These are phyloP conservation scores for Flaveria robusta DNA, from an alignment of 129 eudicot species.

Conservation along the genomic window DNA sequence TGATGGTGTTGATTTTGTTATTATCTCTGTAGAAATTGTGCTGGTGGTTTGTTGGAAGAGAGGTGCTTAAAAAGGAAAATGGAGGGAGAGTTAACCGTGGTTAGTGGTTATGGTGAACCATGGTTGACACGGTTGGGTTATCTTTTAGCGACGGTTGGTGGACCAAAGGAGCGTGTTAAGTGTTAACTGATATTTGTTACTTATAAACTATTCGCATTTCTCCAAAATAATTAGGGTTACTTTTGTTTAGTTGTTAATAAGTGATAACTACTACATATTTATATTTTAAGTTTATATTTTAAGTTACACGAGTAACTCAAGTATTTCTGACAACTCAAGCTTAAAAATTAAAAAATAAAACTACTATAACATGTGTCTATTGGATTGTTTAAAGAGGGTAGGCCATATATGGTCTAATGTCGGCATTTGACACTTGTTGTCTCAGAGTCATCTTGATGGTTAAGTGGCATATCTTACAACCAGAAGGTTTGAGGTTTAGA, in stretches of 20 bases:
- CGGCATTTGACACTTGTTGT: no score
- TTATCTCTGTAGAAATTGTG: constrained; percentile 10
- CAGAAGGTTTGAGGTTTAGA: no score
- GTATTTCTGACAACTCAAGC: no score
- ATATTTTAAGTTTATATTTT: no score
- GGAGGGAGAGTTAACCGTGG: constrained; percentile 40
- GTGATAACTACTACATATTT: not conserved
- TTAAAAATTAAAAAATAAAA: no score
- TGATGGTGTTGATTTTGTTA: not conserved
- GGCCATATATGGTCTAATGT: no score
- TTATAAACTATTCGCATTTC: not conserved
- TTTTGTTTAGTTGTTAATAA: no score
- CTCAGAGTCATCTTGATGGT: no score
- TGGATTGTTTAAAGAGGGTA: no score
- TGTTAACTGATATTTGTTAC: constrained; percentile 7
- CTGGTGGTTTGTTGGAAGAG: not conserved
- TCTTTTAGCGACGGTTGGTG: constrained; percentile 24
- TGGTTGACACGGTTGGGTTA: constrained; percentile 28
- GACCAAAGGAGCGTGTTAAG: constrained; percentile 25
- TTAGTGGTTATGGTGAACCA: not conserved
- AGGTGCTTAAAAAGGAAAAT: constrained; percentile 32
- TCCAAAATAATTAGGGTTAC: not conserved
- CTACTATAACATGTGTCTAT: no score
- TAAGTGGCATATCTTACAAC: no score
- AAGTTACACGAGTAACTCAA: no score